Base-by-base conservation (phyloP, 805 yeast genomes). In the Scheffersomyces amazonensis region DNA sequence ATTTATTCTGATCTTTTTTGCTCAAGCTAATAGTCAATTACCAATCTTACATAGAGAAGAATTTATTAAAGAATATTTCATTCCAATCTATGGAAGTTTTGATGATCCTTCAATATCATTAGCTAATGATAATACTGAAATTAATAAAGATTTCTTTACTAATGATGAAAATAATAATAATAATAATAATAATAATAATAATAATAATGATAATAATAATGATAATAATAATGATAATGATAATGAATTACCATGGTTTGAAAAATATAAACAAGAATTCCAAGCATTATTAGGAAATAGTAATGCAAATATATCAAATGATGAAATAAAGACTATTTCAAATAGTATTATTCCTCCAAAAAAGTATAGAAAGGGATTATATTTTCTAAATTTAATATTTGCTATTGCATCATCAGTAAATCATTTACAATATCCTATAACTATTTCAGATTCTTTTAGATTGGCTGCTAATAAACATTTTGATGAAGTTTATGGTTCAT, bases 21-120 rank as follows among this genome's bases (percentile, higher is more conserved):
- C 84, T 16, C 89, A 84, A 50, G 77, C 90, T 12, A 89, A 90
- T 54, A 70, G 95, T 2, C 96, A 88, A 56, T 58, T 87, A 19
- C 96, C 97, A 0, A 71, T 90, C 3, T 61, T 89, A 34, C 96
- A 90, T 56, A 72, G 96, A 21, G 95, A 87, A 50, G 77, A 75
- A 47, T 89, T 88, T 51, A 58, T 90, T 31, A 65, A 66, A 33
- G 65, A 69, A 19, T 80, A 79, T 52, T 89, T 85, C 54, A 76
- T 78, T 48, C 96, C 96, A 0, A 71, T 89, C 1, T 89, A 89
- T 56, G 96, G 97, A 0, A 60, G 71, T 3, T 64, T 85, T 42
- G 73, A 81, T 12, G 76, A 82, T 11, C 49, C 66, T 0, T 64
- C 64, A 21, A 62, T 78, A 1, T 65, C 81, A 5, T 64, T 87